Conservation (phyloP, 1,284 basidiomycete genomes). For the Mycena citricolor region DNA sequence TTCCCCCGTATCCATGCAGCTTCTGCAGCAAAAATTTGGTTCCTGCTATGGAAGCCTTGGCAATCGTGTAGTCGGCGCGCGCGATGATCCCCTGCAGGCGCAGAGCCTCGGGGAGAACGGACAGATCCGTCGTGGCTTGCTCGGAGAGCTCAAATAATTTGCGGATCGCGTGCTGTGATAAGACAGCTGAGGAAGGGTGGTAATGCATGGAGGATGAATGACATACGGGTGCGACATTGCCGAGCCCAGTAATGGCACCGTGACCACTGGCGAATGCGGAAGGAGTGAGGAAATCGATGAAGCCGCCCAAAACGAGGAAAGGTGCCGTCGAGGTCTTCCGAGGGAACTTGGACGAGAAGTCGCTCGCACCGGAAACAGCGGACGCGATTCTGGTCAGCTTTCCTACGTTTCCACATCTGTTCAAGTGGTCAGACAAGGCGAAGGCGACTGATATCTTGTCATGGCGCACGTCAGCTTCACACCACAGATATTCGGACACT, state of each 20-base stretch:
- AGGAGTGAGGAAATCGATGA: slow-evolving; percentile 75
- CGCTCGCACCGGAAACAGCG: slow-evolving; percentile 54
- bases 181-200: slow-evolving; percentile 11
- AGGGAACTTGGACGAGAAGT: slow-evolving; percentile 58
- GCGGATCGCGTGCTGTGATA: slow-evolving; percentile 51
- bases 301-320: slow-evolving; percentile 81
- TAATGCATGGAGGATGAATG: slow-evolving; percentile 18
- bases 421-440: neutral
- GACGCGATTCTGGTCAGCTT: slow-evolving; percentile 84
- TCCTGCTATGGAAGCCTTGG: slow-evolving; percentile 76
- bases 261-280: slow-evolving; percentile 68
- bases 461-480: slow-evolving; percentile 80
- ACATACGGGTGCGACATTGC: slow-evolving; percentile 75
- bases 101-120: slow-evolving; percentile 70
- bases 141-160: slow-evolving; percentile 66
- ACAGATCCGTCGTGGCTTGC: slow-evolving; percentile 50
- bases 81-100: slow-evolving; percentile 78
- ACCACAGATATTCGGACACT: slow-evolving; percentile 74
- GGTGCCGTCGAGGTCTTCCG: slow-evolving; percentile 62
- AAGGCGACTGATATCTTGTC: slow-evolving; percentile 31
- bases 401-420: slow-evolving; percentile 87
- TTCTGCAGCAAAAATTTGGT: slow-evolving; percentile 80
- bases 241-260: slow-evolving; percentile 82
- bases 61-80: slow-evolving; percentile 77
- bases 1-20: slow-evolving; percentile 75